Evolutionary conservation across 2,329 filamentous ascomycete species (phyloP).

Genomic region (Didymella keratinophila): DNA sequence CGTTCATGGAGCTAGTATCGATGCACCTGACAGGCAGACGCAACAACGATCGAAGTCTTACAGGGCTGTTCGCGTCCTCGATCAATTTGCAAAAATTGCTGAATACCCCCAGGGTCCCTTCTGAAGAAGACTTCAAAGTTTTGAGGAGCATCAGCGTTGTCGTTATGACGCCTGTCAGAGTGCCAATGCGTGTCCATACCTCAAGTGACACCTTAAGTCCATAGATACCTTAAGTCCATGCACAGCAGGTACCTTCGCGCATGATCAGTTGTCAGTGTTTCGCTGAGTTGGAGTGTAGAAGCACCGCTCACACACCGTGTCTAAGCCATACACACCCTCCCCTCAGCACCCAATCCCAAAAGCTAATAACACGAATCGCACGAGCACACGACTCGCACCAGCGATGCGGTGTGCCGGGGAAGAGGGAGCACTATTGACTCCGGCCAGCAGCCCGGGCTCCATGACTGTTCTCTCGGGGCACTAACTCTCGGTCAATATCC

Average conservation of each 20-base stretch:
- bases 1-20: too few species aligned
- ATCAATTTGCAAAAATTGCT: too few species aligned
- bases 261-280: background rate
- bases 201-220: background rate
- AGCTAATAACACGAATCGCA: background rate
- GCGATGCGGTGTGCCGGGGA: conserved; percentile 6
- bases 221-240: background rate
- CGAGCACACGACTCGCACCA: background rate
- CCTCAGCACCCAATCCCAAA: background rate
- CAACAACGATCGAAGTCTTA: too few species aligned
- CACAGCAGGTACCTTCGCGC: background rate
- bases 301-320: background rate
- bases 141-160: too few species aligned
- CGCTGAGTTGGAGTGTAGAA: background rate
- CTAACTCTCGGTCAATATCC: background rate
- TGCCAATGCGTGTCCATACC: too few species aligned
- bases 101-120: too few species aligned
- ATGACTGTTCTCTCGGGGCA: too few species aligned
- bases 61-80: too few species aligned
- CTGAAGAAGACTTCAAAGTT: too few species aligned
- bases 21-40: too few species aligned
- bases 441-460: background rate
- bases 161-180: too few species aligned
- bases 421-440: conserved; percentile 6
- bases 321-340: background rate